Percentiles rank a stretch among this genome's conserved stretches.
Conservation (phyloP, 371 early-diverging fungal species). For the Syncephalastrum monosporum region DNA sequence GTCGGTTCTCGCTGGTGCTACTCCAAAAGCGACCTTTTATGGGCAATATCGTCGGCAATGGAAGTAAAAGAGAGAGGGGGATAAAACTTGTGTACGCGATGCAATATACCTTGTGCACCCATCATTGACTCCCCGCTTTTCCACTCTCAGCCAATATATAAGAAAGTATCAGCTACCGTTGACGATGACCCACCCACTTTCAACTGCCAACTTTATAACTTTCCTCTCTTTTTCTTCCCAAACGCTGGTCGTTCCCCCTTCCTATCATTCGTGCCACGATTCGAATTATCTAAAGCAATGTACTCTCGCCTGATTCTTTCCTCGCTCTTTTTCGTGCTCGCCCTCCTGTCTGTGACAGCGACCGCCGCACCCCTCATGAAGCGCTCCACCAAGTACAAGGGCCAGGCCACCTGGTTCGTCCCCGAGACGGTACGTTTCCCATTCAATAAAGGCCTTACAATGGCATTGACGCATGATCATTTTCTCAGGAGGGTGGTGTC, state of each 20-base stretch:
- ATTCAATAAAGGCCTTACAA: too few relatives aligned
- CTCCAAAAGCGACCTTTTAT: too few relatives aligned
- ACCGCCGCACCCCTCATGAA: slow-evolving; percentile 9
- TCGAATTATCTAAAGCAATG: slow-evolving; percentile 2
- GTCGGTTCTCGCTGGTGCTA: too few relatives aligned
- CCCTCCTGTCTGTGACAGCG: slow-evolving; percentile 1
- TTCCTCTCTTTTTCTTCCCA: slow-evolving; percentile 6
- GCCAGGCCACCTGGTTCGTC: slow-evolving; percentile 26
- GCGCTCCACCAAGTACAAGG: slow-evolving; percentile 18
- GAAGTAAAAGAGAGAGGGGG: too few relatives aligned
- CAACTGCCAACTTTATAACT: slow-evolving; percentile 14
- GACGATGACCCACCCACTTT: too few relatives aligned
- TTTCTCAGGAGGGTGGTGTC: slow-evolving; percentile 17
- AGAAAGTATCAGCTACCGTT: too few relatives aligned
- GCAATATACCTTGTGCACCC: too few relatives aligned
- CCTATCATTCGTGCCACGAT: slow-evolving; percentile 1
- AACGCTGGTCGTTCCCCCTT: slow-evolving; percentile 16
- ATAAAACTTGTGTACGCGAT: too few relatives aligned
- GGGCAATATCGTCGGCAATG: too few relatives aligned
- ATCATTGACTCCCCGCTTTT: too few relatives aligned
- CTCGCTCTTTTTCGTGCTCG: slow-evolving; percentile 1
- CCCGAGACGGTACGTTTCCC: slow-evolving; percentile 7
- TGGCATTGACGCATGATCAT: too few relatives aligned
- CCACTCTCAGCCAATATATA: too few relatives aligned
- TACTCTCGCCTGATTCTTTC: slow-evolving; percentile 1